phyloP scores from a whole-genome alignment of 2,329 filamentous ascomycete genomes.

The Sphaerulina populicola region DNA sequence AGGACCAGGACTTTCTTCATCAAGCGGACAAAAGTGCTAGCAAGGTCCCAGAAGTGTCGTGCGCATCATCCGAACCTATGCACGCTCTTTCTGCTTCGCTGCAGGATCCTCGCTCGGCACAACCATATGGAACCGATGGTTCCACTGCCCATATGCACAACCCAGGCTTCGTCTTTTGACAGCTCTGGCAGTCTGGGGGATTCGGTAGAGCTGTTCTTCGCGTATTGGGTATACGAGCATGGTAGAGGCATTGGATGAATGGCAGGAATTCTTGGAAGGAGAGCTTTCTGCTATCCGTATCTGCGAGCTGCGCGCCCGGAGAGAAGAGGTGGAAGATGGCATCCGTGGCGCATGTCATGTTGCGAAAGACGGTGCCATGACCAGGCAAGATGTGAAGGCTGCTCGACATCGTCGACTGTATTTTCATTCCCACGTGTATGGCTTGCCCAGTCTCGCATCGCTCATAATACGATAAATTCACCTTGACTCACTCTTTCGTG shows the following conservation, averaged over 20 bases:
- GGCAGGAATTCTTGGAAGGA: too few relatives aligned
- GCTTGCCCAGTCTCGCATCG: too few relatives aligned
- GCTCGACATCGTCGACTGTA: background rate
- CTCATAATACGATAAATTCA: too few relatives aligned
- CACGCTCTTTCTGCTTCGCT: conserved; percentile 17
- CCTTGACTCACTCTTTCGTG: too few relatives aligned
- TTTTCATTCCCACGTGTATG: too few relatives aligned
- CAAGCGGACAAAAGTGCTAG: conserved; percentile 20
- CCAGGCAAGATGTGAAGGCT: background rate
- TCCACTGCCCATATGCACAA: background rate
- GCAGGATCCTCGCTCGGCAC: conserved; percentile 22
- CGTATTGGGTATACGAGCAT: background rate
- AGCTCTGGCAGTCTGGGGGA: background rate
- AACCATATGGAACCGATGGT: background rate
- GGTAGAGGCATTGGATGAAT: background rate
- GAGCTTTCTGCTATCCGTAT: too few relatives aligned
- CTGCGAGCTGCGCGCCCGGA: too few relatives aligned
- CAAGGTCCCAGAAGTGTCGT: conserved; percentile 27
- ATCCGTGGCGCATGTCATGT: background rate
- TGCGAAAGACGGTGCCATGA: background rate
- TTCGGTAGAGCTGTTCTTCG: background rate
- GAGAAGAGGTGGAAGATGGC: background rate
- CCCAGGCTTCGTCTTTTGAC: background rate
- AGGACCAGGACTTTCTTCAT: conserved; percentile 10
- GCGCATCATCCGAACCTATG: conserved; percentile 21